Percentiles rank a stretch among this genome's conserved stretches.
phyloP scores from a whole-genome alignment of 225 moss, liverwort and hornwort species.

The Rhytidiadelphus loreus region DNA sequence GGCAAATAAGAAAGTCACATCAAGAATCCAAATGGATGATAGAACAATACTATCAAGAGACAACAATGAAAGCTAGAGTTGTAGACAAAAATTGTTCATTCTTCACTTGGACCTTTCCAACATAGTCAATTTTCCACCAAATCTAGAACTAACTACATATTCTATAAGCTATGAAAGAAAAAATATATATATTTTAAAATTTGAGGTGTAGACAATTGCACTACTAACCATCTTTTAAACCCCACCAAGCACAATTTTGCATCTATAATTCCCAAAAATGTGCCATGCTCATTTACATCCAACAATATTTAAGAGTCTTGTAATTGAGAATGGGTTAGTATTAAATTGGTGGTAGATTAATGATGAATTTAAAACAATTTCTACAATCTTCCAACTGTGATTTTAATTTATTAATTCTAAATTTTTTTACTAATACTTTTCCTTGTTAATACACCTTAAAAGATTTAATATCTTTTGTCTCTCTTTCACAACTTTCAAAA shows the following conservation, averaged over 20 bases:
- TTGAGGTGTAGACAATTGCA: not conserved
- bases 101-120: not conserved
- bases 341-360: not conserved
- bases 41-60: rapidly evolving
- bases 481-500: not conserved
- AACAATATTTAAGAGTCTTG: not conserved
- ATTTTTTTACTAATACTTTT: not conserved
- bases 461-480: not conserved
- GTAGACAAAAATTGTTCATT: not conserved
- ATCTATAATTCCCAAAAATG: not conserved
- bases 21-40: not conserved
- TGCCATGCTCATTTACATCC: not conserved
- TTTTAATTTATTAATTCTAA: not conserved
- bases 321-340: not conserved
- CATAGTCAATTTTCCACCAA: not conserved
- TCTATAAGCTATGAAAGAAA: not conserved
- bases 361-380: not conserved
- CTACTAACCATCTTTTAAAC: not conserved
- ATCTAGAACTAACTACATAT: not conserved
- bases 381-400: rapidly evolving
- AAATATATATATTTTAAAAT: not conserved
- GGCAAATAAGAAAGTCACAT: not conserved
- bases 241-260: rapidly evolving
- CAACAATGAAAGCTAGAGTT: not conserved
- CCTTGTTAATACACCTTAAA: rapidly evolving